These are phyloP conservation scores for Suhomyces yuchorum DNA, from an alignment of 1,139 yeast genomes.

Conservation along the genomic window DNA sequence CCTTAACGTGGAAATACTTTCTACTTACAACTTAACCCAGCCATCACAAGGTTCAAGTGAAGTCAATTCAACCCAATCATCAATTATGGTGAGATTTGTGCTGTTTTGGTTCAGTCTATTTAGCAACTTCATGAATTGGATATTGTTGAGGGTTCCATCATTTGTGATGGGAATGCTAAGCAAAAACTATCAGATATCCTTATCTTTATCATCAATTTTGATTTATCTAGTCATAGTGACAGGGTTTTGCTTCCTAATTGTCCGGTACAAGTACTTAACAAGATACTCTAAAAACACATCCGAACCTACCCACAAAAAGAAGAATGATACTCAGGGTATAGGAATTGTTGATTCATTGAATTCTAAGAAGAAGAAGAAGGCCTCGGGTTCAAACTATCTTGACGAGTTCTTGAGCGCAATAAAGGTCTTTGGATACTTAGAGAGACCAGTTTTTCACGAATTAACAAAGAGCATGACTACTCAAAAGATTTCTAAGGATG, in stretches of 20 bases:
- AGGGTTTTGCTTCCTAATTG: slow-evolving; percentile 31
- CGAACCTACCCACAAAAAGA: slow-evolving; percentile 9
- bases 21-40: background rate
- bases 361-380: slow-evolving; percentile 34
- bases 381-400: slow-evolving; percentile 51
- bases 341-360: slow-evolving; percentile 18
- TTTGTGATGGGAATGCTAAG: slow-evolving; percentile 28
- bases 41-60: background rate
- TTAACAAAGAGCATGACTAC: slow-evolving; percentile 91
- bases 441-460: slow-evolving; percentile 87
- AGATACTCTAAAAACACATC: slow-evolving; percentile 37
- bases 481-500: slow-evolving; percentile 77
- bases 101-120: slow-evolving; percentile 25
- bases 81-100: slow-evolving; percentile 16
- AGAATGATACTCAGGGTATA: slow-evolving; percentile 11
- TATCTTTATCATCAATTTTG: slow-evolving; percentile 39
- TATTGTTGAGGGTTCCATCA: slow-evolving; percentile 27
- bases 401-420: slow-evolving; percentile 91
- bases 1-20: background rate
- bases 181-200: slow-evolving; percentile 33
- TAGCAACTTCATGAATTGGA: slow-evolving; percentile 21
- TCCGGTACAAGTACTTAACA: slow-evolving; percentile 43
- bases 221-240: slow-evolving; percentile 22
- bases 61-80: background rate
- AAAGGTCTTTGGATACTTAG: slow-evolving; percentile 91